Evolutionary conservation across 768 basidiomycete species (phyloP).

Genomic region (Leccinum sublutescens): DNA sequence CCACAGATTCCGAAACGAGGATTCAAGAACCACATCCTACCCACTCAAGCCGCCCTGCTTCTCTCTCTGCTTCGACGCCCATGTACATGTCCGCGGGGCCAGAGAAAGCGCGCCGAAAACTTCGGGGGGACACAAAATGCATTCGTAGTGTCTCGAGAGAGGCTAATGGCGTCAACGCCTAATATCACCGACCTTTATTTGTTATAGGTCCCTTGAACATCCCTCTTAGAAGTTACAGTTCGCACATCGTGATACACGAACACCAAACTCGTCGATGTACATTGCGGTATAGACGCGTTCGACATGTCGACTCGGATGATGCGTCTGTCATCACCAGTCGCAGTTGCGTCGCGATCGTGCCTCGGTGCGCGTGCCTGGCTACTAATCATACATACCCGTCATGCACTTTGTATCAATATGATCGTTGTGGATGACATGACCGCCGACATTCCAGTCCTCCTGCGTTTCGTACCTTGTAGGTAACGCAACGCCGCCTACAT

Average conservation of each 20-base stretch:
- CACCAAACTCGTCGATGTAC: not conserved
- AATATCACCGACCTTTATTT: not conserved
- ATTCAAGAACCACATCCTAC: not conserved
- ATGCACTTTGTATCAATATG: not conserved
- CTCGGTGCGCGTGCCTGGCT: not conserved
- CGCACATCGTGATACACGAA: not conserved
- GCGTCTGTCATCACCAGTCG: not conserved
- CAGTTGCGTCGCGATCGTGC: not conserved
- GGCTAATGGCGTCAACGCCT: not conserved
- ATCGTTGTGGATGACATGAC: not conserved
- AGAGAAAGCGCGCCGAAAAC: not conserved
- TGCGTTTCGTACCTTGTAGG: not conserved
- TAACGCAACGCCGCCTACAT: too few relatives aligned
- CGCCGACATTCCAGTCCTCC: not conserved
- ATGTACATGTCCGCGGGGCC: constrained; percentile 5
- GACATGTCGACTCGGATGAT: not conserved
- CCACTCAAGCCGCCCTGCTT: not conserved
- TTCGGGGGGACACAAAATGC: not conserved
- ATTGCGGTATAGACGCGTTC: not conserved
- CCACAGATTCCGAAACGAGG: not conserved
- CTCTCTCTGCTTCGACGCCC: not conserved
- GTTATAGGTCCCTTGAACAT: too few relatives aligned
- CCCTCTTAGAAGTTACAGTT: not conserved
- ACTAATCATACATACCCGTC: not conserved
- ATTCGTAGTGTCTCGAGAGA: not conserved